Conservation (phyloP, 208 protist genomes). For the Naegleria lovaniensis region DNA sequence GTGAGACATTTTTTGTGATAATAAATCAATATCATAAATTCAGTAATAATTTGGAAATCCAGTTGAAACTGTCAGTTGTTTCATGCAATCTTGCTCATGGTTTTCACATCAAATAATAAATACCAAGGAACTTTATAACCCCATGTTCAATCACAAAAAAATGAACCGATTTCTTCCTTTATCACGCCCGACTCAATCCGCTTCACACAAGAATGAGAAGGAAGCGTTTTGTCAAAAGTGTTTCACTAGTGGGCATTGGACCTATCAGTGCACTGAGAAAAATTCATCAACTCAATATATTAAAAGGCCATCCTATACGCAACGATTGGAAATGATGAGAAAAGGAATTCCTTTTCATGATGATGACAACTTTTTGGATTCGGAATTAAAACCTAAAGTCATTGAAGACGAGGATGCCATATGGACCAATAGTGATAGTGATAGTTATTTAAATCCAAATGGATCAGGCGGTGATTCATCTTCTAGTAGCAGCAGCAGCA, state of each 20-base stretch:
- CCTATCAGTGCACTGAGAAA: background rate
- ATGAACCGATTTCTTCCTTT: too few species aligned
- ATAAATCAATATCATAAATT: too few species aligned
- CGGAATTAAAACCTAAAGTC: background rate
- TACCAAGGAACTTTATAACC: too few species aligned
- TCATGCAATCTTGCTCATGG: too few species aligned
- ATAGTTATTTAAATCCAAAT: background rate
- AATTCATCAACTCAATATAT: background rate
- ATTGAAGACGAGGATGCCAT: background rate
- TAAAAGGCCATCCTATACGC: background rate
- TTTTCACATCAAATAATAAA: too few species aligned
- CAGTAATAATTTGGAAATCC: too few species aligned
- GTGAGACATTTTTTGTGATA: too few species aligned
- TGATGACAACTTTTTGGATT: background rate
- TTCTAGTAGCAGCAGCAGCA: background rate
- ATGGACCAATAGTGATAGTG: background rate
- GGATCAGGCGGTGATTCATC: background rate
- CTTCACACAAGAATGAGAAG: background rate
- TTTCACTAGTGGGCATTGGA: background rate
- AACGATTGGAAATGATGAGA: background rate
- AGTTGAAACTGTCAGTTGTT: too few species aligned
- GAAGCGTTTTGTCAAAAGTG: background rate
- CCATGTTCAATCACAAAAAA: too few species aligned
- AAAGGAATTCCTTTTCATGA: background rate
- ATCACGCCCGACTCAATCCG: too few species aligned